Evolutionary conservation across 2,329 filamentous ascomycete genomes (phyloP).

Genomic region (Dothidotthia symphoricarpi): DNA sequence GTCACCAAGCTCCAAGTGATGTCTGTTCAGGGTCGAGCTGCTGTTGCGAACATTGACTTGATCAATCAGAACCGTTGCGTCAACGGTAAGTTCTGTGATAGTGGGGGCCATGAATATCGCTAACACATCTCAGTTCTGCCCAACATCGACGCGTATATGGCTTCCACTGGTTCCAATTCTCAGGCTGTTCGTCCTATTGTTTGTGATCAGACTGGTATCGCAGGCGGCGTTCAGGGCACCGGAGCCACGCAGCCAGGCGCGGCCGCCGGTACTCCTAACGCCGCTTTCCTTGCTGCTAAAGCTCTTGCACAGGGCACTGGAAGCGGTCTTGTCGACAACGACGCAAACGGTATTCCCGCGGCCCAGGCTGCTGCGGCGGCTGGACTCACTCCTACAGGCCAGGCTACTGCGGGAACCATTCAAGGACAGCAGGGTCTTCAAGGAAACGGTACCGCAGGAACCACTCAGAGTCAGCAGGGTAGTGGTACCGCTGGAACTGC

Average conservation of each 20-base stretch:
- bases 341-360: slow-evolving; percentile 14
- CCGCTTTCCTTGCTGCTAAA: slow-evolving; percentile 30
- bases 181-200: slow-evolving; percentile 33
- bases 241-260: slow-evolving; percentile 32
- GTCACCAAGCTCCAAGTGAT: slow-evolving; percentile 41
- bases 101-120: background rate
- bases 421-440: too few relatives aligned
- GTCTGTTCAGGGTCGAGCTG: slow-evolving; percentile 35
- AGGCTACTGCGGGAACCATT: background rate
- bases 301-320: slow-evolving; percentile 30
- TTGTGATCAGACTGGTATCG: slow-evolving; percentile 37
- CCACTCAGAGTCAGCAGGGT: background rate
- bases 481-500: slow-evolving; percentile 1
- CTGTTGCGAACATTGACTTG: slow-evolving; percentile 35
- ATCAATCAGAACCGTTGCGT: slow-evolving; percentile 41
- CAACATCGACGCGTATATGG: slow-evolving; percentile 40
- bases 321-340: slow-evolving; percentile 27
- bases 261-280: slow-evolving; percentile 31
- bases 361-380: slow-evolving; percentile 9
- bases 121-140: slow-evolving; percentile 27
- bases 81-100: slow-evolving; percentile 19
- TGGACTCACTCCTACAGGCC: slow-evolving; percentile 2
- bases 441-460: slow-evolving; percentile 1
- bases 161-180: slow-evolving; percentile 31
- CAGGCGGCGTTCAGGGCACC: slow-evolving; percentile 31